Percentiles rank a stretch among this genome's conserved stretches.
Conservation (phyloP, 345 rosid genomes). For the Geranium rotundifolium region DNA sequence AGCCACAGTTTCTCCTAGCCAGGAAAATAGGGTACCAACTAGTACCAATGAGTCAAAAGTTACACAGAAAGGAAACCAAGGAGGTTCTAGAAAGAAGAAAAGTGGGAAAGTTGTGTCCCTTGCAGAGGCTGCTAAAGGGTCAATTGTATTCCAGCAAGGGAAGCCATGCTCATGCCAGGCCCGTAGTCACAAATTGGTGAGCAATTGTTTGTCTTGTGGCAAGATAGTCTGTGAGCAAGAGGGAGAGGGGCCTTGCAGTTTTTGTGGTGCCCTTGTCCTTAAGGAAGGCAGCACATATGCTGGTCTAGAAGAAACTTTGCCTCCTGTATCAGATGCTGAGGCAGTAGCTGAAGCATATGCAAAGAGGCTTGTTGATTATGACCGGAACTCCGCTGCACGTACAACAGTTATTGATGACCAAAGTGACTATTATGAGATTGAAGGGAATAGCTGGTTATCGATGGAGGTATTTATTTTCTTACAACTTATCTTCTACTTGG, state of each 20-base stretch:
- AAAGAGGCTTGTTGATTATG: constrained; percentile 86
- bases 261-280: constrained; percentile 79
- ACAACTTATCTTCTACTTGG: background rate
- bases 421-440: constrained; percentile 90
- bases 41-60: constrained; percentile 19
- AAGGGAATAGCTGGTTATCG: constrained; percentile 86
- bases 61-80: constrained; percentile 27
- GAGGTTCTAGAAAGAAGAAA: constrained; percentile 69
- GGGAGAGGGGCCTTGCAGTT: constrained; percentile 90
- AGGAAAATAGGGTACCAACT: constrained; percentile 12
- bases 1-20: constrained; percentile 20
- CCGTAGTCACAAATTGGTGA: constrained; percentile 58
- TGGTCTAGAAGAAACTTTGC: constrained; percentile 54
- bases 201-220: constrained; percentile 97
- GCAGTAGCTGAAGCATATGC: constrained; percentile 81
- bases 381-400: constrained; percentile 81
- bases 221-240: constrained; percentile 96
- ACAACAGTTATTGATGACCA: constrained; percentile 95
- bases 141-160: constrained; percentile 86
- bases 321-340: constrained; percentile 70
- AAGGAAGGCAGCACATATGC: constrained; percentile 82
- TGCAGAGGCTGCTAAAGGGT: constrained; percentile 92
- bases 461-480: constrained; percentile 45
- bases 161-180: constrained; percentile 93
- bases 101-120: constrained; percentile 73